Evolutionary conservation across 495 filamentous ascomycete species (phyloP), one percentile per base, ranked within the genome.

Genomic region (Trichocladium uniseriatum): DNA sequence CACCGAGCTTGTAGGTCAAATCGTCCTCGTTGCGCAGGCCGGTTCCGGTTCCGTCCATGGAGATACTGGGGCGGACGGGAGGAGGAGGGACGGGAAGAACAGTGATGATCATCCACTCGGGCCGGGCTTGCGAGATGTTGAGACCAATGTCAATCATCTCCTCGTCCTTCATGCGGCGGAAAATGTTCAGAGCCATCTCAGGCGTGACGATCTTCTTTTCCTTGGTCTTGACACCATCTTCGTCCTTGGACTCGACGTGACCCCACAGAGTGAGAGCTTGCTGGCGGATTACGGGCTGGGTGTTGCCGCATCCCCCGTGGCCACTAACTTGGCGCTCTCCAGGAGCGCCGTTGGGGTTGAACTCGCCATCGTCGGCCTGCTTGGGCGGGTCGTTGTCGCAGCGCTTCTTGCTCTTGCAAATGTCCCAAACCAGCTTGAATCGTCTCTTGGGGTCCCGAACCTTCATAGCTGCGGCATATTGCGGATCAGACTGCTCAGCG

Each of bases 51-150:
- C 91, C 91, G 69, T 96, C 87, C 67, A 94, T 86, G 8, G 87
- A 87, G 55, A 99, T 94, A 72, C 89, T 95, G 0, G 92, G 92
- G 22, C 92, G 85, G 35, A 99, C 92, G 2, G 92, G 89, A 13
- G 92, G 92, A 2, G 92, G 92, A 0, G 92, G 92, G 4, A 99
- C 92, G 6, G 94, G 89, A 15, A 98, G 75, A 38, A 96, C 89
- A 0, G 90, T 94, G 47, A 98, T 75, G 52, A 97, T 80, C 91
- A 99, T 95, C 90, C 94, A 97, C 65, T 96, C 92, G 1, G 92
- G 92, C 43, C 91, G 80, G 27, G 92, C 90, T 61, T 96, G 97
- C 52, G 94, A 83, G 53, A 83, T 84, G 69, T 86, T 97, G 58
- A 97, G 66, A 37, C 92, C 92, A 68, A 98, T 83, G 55, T 90